Evolutionary conservation across 225 moss, liverwort and hornwort species (phyloP).

Genomic region (Ulota crispa): DNA sequence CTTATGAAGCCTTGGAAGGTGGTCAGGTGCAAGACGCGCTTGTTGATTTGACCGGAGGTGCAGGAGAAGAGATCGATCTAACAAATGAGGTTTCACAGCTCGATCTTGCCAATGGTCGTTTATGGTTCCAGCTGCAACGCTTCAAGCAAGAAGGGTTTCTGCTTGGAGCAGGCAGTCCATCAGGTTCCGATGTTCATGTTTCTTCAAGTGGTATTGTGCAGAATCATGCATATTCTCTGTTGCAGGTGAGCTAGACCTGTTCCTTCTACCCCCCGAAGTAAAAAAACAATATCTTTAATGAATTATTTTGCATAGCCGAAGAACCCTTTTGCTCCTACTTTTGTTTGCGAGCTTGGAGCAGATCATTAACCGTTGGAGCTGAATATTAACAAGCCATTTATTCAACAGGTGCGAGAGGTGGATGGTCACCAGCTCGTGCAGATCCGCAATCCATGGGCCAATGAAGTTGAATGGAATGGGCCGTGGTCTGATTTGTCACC

Average conservation of each 20-base stretch:
- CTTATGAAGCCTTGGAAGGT: constrained; percentile 95
- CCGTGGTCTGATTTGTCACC: constrained; percentile 98
- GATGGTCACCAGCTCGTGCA: constrained; percentile 96
- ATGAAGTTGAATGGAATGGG: constrained; percentile 99
- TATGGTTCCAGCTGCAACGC: constrained; percentile 94
- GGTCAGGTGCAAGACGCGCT: constrained; percentile 99
- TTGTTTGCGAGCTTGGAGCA: background rate
- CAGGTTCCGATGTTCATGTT: constrained; percentile 97
- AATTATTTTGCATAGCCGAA: background rate
- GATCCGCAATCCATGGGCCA: constrained; percentile 99
- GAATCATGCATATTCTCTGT: constrained; percentile 90
- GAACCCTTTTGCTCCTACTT: background rate
- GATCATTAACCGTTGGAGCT: background rate
- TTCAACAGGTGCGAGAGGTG: constrained; percentile 86
- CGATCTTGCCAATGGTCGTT: constrained; percentile 90
- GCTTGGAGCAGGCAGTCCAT: constrained; percentile 96
- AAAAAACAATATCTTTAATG: background rate
- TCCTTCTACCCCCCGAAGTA: background rate
- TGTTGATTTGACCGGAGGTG: constrained; percentile 96
- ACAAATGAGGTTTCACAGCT: constrained; percentile 80
- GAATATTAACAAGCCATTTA: background rate
- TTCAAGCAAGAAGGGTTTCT: constrained; percentile 99
- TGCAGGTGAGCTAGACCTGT: constrained; percentile 62
- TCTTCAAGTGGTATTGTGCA: constrained; percentile 98
- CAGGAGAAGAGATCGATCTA: constrained; percentile 97